Conservation (phyloP, 306 rosid genomes). For the Canavalia ensiformis region DNA sequence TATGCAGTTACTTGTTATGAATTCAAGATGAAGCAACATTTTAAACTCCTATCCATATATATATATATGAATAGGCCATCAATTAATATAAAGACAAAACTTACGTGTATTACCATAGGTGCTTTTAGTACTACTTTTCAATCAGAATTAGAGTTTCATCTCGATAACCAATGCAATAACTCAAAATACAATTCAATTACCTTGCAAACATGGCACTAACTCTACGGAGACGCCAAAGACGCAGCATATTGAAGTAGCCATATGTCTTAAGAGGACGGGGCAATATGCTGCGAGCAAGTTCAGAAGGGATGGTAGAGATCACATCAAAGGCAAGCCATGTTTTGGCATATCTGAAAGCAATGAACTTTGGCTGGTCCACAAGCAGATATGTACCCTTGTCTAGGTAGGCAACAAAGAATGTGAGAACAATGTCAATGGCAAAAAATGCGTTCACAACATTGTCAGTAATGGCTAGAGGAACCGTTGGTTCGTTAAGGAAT, state of each 20-base stretch:
- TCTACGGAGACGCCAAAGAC: slow-evolving; percentile 88
- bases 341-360: slow-evolving; percentile 69
- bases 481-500: slow-evolving; percentile 53
- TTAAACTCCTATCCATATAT: no score
- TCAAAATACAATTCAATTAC: slow-evolving; percentile 41
- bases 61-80: background rate
- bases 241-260: slow-evolving; percentile 76
- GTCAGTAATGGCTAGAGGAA: slow-evolving; percentile 52
- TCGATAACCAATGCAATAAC: no score
- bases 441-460: slow-evolving; percentile 73
- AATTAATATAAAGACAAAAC: background rate
- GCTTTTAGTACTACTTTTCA: no score
- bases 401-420: slow-evolving; percentile 81
- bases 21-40: background rate
- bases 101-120: no score
- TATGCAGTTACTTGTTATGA: background rate
- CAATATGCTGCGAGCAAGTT: slow-evolving; percentile 49
- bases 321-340: slow-evolving; percentile 75
- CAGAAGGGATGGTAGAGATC: slow-evolving; percentile 71
- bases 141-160: no score
- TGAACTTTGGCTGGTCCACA: slow-evolving; percentile 53
- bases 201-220: slow-evolving; percentile 79
- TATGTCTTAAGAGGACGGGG: slow-evolving; percentile 57
- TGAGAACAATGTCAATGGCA: slow-evolving; percentile 67
- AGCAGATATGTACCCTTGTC: slow-evolving; percentile 68